Conservation (phyloP, 345 rosid species). For the Dipteronia sinensis region DNA sequence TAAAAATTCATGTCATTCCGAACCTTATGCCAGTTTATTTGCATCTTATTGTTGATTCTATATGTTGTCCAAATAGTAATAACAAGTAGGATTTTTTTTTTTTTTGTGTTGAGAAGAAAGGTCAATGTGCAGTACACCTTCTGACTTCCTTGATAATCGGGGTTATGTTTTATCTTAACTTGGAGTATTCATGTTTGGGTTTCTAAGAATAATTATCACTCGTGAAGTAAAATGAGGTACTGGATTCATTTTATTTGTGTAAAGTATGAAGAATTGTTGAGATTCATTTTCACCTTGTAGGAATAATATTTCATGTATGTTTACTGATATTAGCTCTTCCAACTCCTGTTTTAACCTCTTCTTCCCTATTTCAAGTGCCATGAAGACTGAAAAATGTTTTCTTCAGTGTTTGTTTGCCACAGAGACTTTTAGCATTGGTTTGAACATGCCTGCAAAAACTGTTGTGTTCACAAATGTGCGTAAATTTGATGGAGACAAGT, state of each 20-base stretch:
- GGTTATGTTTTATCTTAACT: neutral
- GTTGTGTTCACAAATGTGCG: conserved; percentile 98
- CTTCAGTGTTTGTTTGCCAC: conserved; percentile 96
- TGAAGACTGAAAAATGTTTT: conserved; percentile 29
- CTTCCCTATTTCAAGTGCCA: conserved; percentile 12
- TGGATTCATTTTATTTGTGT: neutral
- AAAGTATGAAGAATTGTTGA: neutral
- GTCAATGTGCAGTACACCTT: neutral
- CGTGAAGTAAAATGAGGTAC: neutral
- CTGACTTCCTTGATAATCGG: neutral
- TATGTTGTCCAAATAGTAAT: neutral
- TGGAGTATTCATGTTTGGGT: conserved; percentile 10
- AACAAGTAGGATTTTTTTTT: neutral
- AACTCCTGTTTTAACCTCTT: neutral
- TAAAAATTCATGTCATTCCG: neutral
- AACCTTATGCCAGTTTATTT: neutral
- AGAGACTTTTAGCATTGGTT: conserved; percentile 98
- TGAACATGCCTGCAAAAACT: conserved; percentile 99
- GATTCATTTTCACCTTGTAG: neutral
- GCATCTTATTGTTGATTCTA: neutral
- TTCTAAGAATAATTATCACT: neutral
- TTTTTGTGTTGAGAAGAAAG: neutral
- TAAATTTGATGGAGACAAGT: conserved; percentile 97
- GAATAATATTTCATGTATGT: neutral
- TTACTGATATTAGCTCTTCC: neutral